Evolutionary conservation across 495 filamentous ascomycete species (phyloP), one percentile per base, ranked within the genome.

Genomic region (Parathielavia hyrcaniae): DNA sequence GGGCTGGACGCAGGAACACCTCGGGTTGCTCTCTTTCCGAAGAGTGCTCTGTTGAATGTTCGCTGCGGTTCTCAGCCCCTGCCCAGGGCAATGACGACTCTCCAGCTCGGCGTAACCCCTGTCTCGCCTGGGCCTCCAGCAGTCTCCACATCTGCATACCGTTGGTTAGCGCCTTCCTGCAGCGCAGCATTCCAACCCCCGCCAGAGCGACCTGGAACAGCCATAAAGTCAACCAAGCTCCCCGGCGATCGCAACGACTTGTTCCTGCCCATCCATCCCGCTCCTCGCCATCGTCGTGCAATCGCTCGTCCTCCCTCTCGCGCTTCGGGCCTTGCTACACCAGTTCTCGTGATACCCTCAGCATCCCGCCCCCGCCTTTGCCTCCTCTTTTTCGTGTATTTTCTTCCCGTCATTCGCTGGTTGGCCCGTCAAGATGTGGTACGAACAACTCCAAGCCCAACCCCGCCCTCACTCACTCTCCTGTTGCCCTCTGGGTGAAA

Each of bases 391-490:
- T 57, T 49, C 9, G 34, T 47, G 17, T 35, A 11, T 52, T 60
- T 58, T 50, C 53, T 36, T 59, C 35, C 57, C 60, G 56, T 63
- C 60, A 49, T 56, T 65, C 36, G 65, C 54, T 66, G 61, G 62
- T 61, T 58, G 52, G 57, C 59, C 50, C 57, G 61, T 69, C 64
- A 70, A 63, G 57, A 70, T 70, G 68, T 70, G 68, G 68, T 70
- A 70, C 61, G 66, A 50, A 52, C 12, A 7, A 53, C 44, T 54
- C 54, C 48, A 56, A 50, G 44, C 26, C 36, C 58, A 50, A 60
- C 55, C 58, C 58, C 56, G 50, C 58, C 59, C 48, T 58, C 11
- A 14, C 41, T n/a, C 38, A 23, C 47, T 50, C 51, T 35, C 32
- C 34, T 40, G 26, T n/a, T 34, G n/a, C 34, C 55, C 53, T 14